Percentiles rank a stretch among this genome's conserved stretches.
Evolutionary conservation across 108 stramenopile species (phyloP).

Genomic region (Pseudonitzschia pungens): DNA sequence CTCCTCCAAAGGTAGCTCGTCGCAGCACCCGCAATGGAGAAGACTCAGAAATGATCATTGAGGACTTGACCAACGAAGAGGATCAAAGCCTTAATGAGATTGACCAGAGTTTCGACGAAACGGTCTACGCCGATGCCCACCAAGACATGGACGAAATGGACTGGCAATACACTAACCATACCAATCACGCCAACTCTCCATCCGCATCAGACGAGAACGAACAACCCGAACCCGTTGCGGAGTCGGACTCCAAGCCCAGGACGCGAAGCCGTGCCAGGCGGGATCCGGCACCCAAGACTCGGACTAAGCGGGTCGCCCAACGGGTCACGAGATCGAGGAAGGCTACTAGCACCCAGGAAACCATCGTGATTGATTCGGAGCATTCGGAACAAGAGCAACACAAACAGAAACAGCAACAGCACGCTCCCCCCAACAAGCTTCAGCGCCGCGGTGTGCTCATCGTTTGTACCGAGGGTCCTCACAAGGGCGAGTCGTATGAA

Average conservation of each 20-base stretch:
- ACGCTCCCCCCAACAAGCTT: neutral
- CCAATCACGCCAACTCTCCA: neutral
- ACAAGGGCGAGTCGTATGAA: slow-evolving; percentile 32
- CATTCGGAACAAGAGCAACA: no score
- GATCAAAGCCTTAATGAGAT: neutral
- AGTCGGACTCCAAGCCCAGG: slow-evolving; percentile 13
- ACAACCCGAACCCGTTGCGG: neutral
- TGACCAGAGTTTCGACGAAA: neutral
- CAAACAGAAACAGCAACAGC: neutral
- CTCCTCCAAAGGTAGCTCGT: slow-evolving; percentile 25
- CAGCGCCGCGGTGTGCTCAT: slow-evolving; percentile 30
- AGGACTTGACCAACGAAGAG: neutral
- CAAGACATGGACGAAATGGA: slow-evolving; percentile 34
- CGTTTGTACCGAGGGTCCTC: slow-evolving; percentile 36
- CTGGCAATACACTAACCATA: slow-evolving; percentile 29
- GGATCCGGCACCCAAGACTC: neutral
- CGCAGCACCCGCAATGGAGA: slow-evolving; percentile 6
- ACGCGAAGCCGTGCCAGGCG: neutral
- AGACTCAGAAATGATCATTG: no score
- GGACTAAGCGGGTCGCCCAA: no score
- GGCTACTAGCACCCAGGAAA: no score
- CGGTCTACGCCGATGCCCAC: slow-evolving; percentile 12
- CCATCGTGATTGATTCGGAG: no score
- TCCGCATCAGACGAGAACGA: slow-evolving; percentile 33
- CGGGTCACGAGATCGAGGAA: neutral